Conservation (phyloP, 2,329 filamentous ascomycete genomes). For the Colletotrichum ledebouriae region DNA sequence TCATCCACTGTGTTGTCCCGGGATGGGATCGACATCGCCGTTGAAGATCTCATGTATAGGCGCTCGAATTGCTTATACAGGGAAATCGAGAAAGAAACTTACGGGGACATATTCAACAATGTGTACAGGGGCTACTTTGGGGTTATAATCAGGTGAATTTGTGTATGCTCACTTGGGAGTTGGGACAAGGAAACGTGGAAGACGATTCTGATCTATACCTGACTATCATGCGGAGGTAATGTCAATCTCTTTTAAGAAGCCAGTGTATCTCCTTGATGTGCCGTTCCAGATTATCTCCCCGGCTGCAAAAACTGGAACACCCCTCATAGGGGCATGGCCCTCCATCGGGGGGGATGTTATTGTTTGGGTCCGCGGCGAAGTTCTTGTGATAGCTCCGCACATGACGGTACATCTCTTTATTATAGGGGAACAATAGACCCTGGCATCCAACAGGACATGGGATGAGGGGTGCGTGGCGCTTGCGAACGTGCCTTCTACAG, state of each 20-base stretch:
- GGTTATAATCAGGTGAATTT: background rate
- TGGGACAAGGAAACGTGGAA: no score
- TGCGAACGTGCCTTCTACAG: no score
- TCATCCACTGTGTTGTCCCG: no score
- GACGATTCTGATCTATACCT: no score
- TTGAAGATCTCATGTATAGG: no score
- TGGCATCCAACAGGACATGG: background rate
- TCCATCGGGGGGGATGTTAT: background rate
- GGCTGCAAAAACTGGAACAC: background rate
- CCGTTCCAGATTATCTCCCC: background rate
- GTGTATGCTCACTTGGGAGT: background rate
- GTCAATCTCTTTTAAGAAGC: background rate
- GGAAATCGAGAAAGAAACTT: no score
- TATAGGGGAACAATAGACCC: background rate
- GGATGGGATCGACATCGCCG: no score
- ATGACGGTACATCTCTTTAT: conserved; percentile 15
- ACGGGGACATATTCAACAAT: no score
- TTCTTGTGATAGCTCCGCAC: background rate
- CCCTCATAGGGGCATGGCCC: background rate
- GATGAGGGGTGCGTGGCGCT: background rate
- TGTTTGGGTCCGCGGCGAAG: background rate
- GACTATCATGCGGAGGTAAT: no score
- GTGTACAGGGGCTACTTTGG: no score
- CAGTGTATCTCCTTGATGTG: conserved; percentile 1
- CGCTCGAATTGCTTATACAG: no score